A percentile compares a stretch with the other conserved stretches of the same genome.
These are phyloP conservation scores for Leishmania braziliensis DNA, from an alignment of 208 protist genomes.

Conservation along the genomic window DNA sequence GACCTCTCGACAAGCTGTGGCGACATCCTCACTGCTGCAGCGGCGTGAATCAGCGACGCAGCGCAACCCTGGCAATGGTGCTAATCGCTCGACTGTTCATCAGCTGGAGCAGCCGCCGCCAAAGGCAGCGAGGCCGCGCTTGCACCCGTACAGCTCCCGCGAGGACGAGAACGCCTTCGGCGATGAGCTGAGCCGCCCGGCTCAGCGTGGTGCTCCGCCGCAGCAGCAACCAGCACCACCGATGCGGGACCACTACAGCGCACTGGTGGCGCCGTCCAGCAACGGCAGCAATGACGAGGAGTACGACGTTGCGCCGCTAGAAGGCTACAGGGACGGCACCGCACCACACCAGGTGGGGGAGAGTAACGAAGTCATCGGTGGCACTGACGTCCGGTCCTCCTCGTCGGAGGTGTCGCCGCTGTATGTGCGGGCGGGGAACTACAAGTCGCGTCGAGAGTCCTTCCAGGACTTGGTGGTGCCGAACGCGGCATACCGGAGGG, in stretches of 20 bases:
- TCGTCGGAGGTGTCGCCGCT: not conserved
- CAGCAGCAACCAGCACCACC: not conserved
- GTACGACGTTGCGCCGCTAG: not conserved
- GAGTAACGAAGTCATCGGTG: not conserved
- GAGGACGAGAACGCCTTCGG: not conserved
- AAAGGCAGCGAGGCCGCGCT: not conserved
- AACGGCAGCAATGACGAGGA: not conserved
- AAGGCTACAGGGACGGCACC: not conserved
- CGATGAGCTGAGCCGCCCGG: not conserved
- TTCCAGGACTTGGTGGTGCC: conserved; percentile 22
- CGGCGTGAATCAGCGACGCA: not conserved
- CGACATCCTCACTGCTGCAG: not conserved
- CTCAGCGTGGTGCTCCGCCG: not conserved
- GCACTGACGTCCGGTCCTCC: not conserved
- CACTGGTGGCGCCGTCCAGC: not conserved
- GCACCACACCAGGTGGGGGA: not conserved
- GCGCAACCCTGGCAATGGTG: not conserved
- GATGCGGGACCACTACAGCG: not conserved
- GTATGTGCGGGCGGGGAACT: not conserved
- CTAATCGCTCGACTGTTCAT: not conserved
- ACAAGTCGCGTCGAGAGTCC: conserved; percentile 17
- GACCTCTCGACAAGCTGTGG: not conserved
- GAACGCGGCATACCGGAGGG: not conserved
- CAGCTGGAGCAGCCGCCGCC: not conserved
- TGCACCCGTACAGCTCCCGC: not conserved